These are phyloP conservation scores for Arxiozyma telluris DNA, from an alignment of 1,139 yeast genomes.

Conservation along the genomic window DNA sequence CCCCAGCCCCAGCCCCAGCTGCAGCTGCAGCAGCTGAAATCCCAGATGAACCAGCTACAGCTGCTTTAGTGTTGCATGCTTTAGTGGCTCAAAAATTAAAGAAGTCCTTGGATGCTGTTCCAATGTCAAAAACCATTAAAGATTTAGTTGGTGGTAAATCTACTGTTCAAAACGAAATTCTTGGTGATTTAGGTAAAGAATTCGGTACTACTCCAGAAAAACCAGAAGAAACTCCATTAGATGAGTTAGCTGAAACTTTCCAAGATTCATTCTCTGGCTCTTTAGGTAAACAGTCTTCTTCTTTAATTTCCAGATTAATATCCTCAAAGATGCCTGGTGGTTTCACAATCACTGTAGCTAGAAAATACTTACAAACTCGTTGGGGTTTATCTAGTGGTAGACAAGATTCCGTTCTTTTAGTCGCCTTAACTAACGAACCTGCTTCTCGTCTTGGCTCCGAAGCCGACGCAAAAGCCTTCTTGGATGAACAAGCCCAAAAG, in stretches of 20 bases:
- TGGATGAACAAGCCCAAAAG: slow-evolving; percentile 73
- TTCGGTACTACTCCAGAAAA: slow-evolving; percentile 97
- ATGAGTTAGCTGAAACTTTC: slow-evolving; percentile 89
- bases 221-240: slow-evolving; percentile 96
- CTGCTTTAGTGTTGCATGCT: slow-evolving; percentile 72
- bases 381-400: slow-evolving; percentile 92
- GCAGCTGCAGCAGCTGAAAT: slow-evolving; percentile 74
- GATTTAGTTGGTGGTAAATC: slow-evolving; percentile 98
- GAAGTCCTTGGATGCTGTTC: slow-evolving; percentile 77
- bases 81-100: slow-evolving; percentile 93
- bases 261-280: slow-evolving; percentile 83
- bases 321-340: slow-evolving; percentile 99
- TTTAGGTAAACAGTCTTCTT: slow-evolving; percentile 86
- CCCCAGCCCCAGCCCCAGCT: slow-evolving; percentile 52
- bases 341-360: slow-evolving; percentile 79
- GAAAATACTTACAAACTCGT: slow-evolving; percentile 82
- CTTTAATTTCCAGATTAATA: slow-evolving; percentile 82
- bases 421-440: slow-evolving; percentile 85
- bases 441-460: slow-evolving; percentile 79
- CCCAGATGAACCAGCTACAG: slow-evolving; percentile 85
- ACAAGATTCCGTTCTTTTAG: slow-evolving; percentile 79
- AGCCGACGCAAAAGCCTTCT: slow-evolving; percentile 79
- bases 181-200: slow-evolving; percentile 97
- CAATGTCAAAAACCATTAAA: slow-evolving; percentile 87
- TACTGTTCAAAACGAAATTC: slow-evolving; percentile 93